Base-by-base conservation (phyloP, 2,329 filamentous ascomycete genomes). In the Xylaria sp. region DNA sequence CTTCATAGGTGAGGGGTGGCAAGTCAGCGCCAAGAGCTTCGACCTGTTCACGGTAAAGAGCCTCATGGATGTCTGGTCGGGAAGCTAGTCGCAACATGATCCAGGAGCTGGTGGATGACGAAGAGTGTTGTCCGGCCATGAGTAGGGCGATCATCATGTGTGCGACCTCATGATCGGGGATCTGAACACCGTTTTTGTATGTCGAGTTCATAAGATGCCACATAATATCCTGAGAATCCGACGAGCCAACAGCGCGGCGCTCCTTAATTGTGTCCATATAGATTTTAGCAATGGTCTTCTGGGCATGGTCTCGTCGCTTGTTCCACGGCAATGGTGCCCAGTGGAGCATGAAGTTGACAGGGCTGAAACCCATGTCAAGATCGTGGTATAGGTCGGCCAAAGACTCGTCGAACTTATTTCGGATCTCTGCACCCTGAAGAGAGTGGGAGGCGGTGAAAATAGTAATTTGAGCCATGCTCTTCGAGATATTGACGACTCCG, bases 141-240 rank as follows among this genome's bases (percentile, higher is more conserved):
- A 97, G 88, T 25, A 97, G 87, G 5, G 93, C 93, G 80, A 97
- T 97, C 92, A 97, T 95, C 88, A 97, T 95, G 82, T 96, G 92
- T 25, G 93, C 93, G 67, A 97, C 88, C 80, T 97, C 93, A 76
- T 91, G 86, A 77, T 97, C 93, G 18, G 93, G 91, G n/a, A 97
- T 86, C 5, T 85, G 85, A 47, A 84, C 89, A 74, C 93, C 93
- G 74, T 95, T 88, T 84, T 97, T 97, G 87, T 97, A 97, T 27
- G 84, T 86, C 75, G 90, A 93, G 74, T 89, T 89, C 93, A 97
- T 96, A 72, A 97, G 83, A 77, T 96, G 93, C 89, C 92, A 94
- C 81, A 97, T 94, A 86, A 97, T 97, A 81, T 97, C 93, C 59
- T 87, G 84, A 69, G 86, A 82, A 65, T 90, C 83, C 40, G 83